phyloP scores from a whole-genome alignment of 768 basidiomycete genomes.

The Phlegmacium glaucopus region DNA sequence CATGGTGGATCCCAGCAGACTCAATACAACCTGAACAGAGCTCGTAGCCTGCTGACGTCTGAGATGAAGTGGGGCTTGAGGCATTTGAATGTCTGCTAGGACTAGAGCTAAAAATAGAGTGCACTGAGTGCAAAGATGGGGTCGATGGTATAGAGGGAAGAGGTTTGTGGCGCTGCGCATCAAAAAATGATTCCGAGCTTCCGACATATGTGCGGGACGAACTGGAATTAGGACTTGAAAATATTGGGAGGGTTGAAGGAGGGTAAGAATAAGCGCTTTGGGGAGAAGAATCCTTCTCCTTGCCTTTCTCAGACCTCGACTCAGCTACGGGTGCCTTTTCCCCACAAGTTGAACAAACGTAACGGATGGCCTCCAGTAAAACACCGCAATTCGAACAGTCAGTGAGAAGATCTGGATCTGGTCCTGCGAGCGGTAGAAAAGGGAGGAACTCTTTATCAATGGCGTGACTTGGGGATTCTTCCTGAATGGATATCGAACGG shows the following conservation, averaged over 20 bases:
- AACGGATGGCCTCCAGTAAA: slow-evolving; percentile 77
- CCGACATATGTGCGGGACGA: slow-evolving; percentile 39
- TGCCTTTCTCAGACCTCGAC: slow-evolving; percentile 40
- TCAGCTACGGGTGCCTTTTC: slow-evolving; percentile 54
- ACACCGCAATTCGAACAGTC: slow-evolving; percentile 81
- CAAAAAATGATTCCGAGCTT: slow-evolving; percentile 23
- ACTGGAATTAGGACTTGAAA: slow-evolving; percentile 24
- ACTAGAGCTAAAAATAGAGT: slow-evolving; percentile 15
- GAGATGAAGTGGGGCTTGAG: slow-evolving; percentile 17
- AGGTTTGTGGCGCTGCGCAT: slow-evolving; percentile 36
- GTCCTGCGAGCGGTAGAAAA: slow-evolving; percentile 41
- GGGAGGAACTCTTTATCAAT: slow-evolving; percentile 49
- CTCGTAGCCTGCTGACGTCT: slow-evolving; percentile 60
- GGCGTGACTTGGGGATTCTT: slow-evolving; percentile 19
- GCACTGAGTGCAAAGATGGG: slow-evolving; percentile 22
- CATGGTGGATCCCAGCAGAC: slow-evolving; percentile 73
- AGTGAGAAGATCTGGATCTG: slow-evolving; percentile 63
- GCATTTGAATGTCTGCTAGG: slow-evolving; percentile 16
- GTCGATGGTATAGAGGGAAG: slow-evolving; percentile 38
- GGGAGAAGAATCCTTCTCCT: slow-evolving; percentile 36
- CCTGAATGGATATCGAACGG: slow-evolving; percentile 23
- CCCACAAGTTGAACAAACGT: slow-evolving; percentile 87
- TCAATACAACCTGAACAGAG: slow-evolving; percentile 82
- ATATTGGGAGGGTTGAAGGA: slow-evolving; percentile 25
- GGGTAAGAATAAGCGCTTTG: slow-evolving; percentile 32